Evolutionary conservation across 2,329 filamentous ascomycete species (phyloP).

Genomic region (Incumbomyces delicatus): DNA sequence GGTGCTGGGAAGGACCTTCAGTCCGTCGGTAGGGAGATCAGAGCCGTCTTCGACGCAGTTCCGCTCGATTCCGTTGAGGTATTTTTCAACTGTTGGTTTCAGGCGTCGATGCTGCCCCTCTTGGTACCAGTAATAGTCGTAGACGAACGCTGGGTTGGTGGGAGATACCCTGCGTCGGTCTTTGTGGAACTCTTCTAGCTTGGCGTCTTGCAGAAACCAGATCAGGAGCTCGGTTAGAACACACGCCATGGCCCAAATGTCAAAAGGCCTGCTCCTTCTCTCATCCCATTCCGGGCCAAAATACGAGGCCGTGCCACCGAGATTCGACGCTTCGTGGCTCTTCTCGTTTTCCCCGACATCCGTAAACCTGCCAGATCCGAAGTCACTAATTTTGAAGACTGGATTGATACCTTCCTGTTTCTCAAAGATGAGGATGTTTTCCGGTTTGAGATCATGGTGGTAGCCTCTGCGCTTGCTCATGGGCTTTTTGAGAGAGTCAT

Average conservation of each 20-base stretch:
- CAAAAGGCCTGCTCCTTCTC: slow-evolving; percentile 5
- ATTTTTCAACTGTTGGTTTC: neutral
- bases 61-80: neutral
- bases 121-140: neutral
- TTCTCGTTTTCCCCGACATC: neutral
- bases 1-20: too few species aligned
- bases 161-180: too few species aligned
- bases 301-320: slow-evolving; percentile 4
- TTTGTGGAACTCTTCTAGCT: too few species aligned
- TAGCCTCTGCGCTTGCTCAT: slow-evolving; percentile 6
- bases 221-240: slow-evolving; percentile 3
- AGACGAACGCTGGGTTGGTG: neutral
- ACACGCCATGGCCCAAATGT: slow-evolving; percentile 11
- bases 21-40: too few species aligned
- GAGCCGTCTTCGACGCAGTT: too few species aligned
- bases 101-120: neutral
- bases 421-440: slow-evolving; percentile 12
- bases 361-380: slow-evolving; percentile 7
- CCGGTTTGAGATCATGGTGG: slow-evolving; percentile 13
- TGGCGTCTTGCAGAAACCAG: slow-evolving; percentile 1
- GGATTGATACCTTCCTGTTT: neutral
- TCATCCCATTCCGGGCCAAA: slow-evolving; percentile 6
- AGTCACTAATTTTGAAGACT: slow-evolving; percentile 10
- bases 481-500: neutral
- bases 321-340: neutral